A percentile compares a stretch with the other conserved stretches of the same genome.
These are phyloP conservation scores for Kluyveromyces siamensis DNA, from an alignment of 805 yeast genomes.

Conservation along the genomic window DNA sequence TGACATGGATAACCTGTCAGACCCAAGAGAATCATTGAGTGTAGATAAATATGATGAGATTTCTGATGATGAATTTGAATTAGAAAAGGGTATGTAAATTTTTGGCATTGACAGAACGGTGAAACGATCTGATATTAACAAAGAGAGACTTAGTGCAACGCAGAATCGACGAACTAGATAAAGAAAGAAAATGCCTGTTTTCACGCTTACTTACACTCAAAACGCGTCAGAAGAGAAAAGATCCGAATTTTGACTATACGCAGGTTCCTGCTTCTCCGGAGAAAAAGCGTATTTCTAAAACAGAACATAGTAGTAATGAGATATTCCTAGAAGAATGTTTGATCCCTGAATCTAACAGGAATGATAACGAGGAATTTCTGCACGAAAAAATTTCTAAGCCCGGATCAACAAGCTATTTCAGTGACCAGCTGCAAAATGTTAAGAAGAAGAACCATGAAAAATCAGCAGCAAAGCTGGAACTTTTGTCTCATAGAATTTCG, in stretches of 20 bases:
- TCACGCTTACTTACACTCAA: slow-evolving; percentile 15
- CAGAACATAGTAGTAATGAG: background rate
- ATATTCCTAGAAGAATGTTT: background rate
- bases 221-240: slow-evolving; percentile 6
- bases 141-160: background rate
- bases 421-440: slow-evolving; percentile 21
- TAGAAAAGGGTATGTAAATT: slow-evolving; percentile 4
- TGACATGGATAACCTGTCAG: background rate
- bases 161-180: slow-evolving; percentile 18
- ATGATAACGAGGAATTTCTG: background rate
- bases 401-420: slow-evolving; percentile 26
- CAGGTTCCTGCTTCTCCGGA: slow-evolving; percentile 25
- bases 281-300: slow-evolving; percentile 12
- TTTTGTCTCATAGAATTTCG: slow-evolving; percentile 31
- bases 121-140: background rate
- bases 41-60: slow-evolving; percentile 5
- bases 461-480: slow-evolving; percentile 13
- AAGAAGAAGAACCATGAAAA: slow-evolving; percentile 19
- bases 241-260: slow-evolving; percentile 19
- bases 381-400: background rate
- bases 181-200: slow-evolving; percentile 18
- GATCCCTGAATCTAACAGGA: background rate
- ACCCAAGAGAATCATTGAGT: slow-evolving; percentile 5
- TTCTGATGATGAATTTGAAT: slow-evolving; percentile 9
- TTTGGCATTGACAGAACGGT: background rate